Evolutionary conservation across 1,284 basidiomycete species (phyloP), one percentile per base, ranked within the genome.

Genomic region (Athelia sp.): DNA sequence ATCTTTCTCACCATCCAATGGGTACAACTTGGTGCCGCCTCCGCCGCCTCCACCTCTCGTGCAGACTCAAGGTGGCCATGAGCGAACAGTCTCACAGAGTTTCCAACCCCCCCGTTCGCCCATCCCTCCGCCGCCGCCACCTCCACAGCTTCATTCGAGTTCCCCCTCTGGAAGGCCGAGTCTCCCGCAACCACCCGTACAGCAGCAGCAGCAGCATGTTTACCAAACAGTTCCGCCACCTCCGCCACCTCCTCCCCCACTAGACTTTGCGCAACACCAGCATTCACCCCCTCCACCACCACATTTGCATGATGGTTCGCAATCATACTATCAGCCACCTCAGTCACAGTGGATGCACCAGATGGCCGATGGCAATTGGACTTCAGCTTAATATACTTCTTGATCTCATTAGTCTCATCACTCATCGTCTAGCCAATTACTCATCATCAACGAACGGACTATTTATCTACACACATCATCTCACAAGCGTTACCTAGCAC

Each of bases 101-200:
- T 54, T 40, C 50, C 43, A 45, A n/a, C 31, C 52, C 15, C 34
- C 31, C 34, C 40, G 50, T 36, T 35, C 38, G n/a, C 40, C 56
- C 14, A 40, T 46, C 48, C 26, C 50, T 29, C 36, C 42, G 11
- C 50, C 42, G 19, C 51, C 49, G 4, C 57, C 53, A 11, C 58
- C 52, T 32, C 58, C 57, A 9, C 68, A 61, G 35, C 45, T 55
- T 18, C 59, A 60, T 46, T 52, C 55, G 23, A 64, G 56, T 49
- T 47, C 55, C n/a, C 54, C 60, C 14, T 46, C 56, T 10, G 58
- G 68, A 43, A 63, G 64, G 8, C 57, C 67, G 1, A 62, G 63
- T 47, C 60, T 77, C 22, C 74, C 74, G 19, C 68, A 70, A 29
- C 72, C 70, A 18, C 74, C 71, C 10, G 50, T 63, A 38, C 66